A percentile compares a stretch with the other conserved stretches of the same genome.
These are phyloP conservation scores for Solanum corneliomulleri DNA, from an alignment of 257 asterid species.

Conservation along the genomic window DNA sequence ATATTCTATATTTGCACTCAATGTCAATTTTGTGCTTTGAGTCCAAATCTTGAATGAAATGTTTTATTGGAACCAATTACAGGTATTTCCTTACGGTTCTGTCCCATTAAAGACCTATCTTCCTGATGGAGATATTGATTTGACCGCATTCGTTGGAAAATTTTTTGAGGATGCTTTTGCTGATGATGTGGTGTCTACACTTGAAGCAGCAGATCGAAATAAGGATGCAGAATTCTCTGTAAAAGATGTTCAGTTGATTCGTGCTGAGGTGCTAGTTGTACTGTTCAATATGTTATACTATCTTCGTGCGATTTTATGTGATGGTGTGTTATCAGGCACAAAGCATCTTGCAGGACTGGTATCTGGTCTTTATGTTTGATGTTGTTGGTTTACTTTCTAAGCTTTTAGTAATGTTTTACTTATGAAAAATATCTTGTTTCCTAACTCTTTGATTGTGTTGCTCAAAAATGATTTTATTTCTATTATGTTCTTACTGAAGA, in stretches of 20 bases:
- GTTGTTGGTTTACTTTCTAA: not conserved
- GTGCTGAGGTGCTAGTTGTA: conserved; percentile 61
- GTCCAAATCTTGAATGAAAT: not conserved
- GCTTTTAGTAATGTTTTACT: not conserved
- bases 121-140: conserved; percentile 96
- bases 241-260: conserved; percentile 76
- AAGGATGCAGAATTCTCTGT: conserved; percentile 42
- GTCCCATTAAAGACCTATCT: conserved; percentile 91
- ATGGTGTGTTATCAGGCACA: not conserved
- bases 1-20: not conserved
- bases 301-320: not conserved
- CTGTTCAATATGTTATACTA: not conserved
- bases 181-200: conserved; percentile 41
- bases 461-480: not conserved
- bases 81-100: conserved; percentile 91
- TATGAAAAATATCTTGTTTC: not conserved
- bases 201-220: conserved; percentile 55
- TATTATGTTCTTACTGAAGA: not conserved
- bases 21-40: not conserved
- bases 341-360: not conserved
- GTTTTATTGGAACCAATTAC: not conserved
- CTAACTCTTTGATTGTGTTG: not conserved
- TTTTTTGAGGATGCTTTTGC: conserved; percentile 50
- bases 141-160: conserved; percentile 64
- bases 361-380: not conserved